Evolutionary conservation across 129 eudicot species (phyloP).

Genomic region (Flaveria sonorensis): DNA sequence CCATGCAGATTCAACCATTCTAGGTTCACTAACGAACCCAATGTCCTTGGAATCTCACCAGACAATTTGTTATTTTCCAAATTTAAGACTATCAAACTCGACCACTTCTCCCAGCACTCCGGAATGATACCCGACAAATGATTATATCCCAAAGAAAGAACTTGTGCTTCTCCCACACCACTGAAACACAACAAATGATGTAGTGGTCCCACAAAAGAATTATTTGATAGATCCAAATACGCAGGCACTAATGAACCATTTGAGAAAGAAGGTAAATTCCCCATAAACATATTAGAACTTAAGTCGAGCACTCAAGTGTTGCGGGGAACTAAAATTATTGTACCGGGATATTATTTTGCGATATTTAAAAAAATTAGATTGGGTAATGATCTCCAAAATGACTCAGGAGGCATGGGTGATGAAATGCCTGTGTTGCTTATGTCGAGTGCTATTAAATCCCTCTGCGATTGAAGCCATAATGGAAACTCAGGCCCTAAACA

Average conservation of each 20-base stretch:
- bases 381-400: conserved; percentile 34
- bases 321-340: background rate
- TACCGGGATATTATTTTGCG: conserved; percentile 30
- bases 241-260: background rate
- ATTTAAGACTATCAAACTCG: background rate
- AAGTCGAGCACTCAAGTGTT: background rate
- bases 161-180: background rate
- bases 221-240: background rate
- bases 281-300: background rate
- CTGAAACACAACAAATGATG: background rate
- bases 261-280: background rate
- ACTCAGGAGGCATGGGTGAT: conserved; percentile 21
- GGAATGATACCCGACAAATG: background rate
- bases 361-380: conserved; percentile 11
- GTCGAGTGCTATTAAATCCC: background rate
- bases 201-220: background rate
- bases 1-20: background rate
- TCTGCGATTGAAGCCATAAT: conserved; percentile 22
- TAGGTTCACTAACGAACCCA: background rate
- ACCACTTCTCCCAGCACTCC: background rate
- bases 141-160: background rate
- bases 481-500: conserved; percentile 34
- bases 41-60: conserved; percentile 3
- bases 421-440: conserved; percentile 21
- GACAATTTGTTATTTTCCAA: background rate